phyloP scores from a whole-genome alignment of 1,284 basidiomycete species.

The Naganishia sp. region DNA sequence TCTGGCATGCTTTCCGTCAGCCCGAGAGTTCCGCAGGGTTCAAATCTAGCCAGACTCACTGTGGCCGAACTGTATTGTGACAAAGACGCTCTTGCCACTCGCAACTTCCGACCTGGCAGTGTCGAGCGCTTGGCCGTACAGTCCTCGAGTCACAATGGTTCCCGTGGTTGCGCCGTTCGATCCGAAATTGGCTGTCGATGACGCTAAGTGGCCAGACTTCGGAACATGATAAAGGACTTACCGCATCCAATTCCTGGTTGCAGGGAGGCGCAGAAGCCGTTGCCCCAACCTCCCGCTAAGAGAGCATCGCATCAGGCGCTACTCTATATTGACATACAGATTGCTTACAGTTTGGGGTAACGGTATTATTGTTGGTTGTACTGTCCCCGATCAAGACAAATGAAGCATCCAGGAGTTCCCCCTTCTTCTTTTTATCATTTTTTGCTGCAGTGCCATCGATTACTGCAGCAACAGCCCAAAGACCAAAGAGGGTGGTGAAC shows the following conservation, averaged over 20 bases:
- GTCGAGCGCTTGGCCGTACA: conserved; percentile 43
- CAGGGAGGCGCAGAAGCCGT: conserved; percentile 56
- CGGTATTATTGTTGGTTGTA: conserved; percentile 34
- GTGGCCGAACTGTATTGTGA: conserved; percentile 58
- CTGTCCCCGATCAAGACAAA: conserved; percentile 35
- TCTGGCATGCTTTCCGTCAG: conserved; percentile 2
- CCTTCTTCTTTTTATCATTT: conserved; percentile 29
- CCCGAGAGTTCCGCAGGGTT: neutral
- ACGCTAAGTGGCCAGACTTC: neutral
- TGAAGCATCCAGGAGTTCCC: conserved; percentile 17
- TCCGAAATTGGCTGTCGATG: conserved; percentile 50
- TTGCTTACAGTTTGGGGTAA: conserved; percentile 31
- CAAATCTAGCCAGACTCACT: conserved; percentile 38
- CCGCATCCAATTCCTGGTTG: conserved; percentile 50
- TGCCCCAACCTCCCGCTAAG: conserved; percentile 42
- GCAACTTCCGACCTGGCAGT: conserved; percentile 51
- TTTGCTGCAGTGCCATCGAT: conserved; percentile 10
- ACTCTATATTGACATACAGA: conserved; percentile 2
- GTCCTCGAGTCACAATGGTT: conserved; percentile 54
- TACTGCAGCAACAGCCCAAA: conserved; percentile 1
- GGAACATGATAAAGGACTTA: neutral
- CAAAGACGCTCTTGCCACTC: conserved; percentile 53
- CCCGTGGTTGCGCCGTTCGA: conserved; percentile 57
- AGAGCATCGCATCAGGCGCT: neutral
- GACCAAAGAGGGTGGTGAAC: conserved; percentile 3